Evolutionary conservation across 2,329 filamentous ascomycete genomes (phyloP).

Genomic region (Verticillium albo-atrum): DNA sequence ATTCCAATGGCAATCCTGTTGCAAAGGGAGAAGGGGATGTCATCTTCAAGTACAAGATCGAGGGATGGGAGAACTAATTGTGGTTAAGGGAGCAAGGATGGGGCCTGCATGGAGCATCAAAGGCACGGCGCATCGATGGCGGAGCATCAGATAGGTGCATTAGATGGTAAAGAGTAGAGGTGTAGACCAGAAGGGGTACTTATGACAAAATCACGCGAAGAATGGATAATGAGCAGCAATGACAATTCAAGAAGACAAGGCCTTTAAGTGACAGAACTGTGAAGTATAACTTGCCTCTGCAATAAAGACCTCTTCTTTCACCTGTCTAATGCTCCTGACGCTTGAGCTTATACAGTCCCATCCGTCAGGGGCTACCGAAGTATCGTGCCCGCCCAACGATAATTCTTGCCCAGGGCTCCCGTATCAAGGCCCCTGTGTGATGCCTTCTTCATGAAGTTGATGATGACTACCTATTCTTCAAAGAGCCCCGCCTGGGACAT

Average conservation of each 20-base stretch:
- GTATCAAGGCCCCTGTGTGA: too few relatives aligned
- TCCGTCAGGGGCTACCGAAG: neutral
- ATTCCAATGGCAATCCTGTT: slow-evolving; percentile 51
- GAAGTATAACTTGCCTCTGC: too few relatives aligned
- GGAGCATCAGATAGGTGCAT: neutral
- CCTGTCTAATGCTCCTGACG: too few relatives aligned
- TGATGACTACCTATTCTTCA: too few relatives aligned
- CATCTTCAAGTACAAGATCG: slow-evolving; percentile 51
- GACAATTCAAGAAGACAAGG: too few relatives aligned
- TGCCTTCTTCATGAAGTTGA: too few relatives aligned
- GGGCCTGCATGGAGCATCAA: neutral
- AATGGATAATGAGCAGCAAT: too few relatives aligned
- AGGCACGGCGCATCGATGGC: neutral
- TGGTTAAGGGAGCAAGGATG: neutral
- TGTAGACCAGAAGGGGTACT: neutral
- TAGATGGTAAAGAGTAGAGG: neutral
- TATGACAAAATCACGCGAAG: neutral
- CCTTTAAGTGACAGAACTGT: too few relatives aligned
- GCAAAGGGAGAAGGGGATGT: slow-evolving; percentile 51
- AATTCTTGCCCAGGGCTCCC: neutral
- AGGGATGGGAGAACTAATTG: slow-evolving; percentile 40
- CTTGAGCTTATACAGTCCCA: too few relatives aligned
- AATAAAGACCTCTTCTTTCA: too few relatives aligned
- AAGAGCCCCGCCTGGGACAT: too few relatives aligned
- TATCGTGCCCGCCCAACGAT: neutral